Evolutionary conservation across 2,329 filamentous ascomycete species (phyloP), one percentile per base, ranked within the genome.

Genomic region (Myrmaecium sp.): DNA sequence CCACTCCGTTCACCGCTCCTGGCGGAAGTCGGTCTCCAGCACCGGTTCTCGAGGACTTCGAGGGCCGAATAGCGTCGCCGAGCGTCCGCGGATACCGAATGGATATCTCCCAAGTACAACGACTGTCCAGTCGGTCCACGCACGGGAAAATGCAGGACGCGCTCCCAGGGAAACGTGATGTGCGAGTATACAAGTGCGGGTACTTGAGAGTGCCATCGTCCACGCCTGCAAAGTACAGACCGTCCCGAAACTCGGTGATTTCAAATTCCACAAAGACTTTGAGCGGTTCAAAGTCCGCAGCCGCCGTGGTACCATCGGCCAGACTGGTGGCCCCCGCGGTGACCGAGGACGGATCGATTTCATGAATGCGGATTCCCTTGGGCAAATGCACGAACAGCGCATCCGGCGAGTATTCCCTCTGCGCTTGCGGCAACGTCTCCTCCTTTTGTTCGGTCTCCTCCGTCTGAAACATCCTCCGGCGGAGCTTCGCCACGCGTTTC

Each of bases 131-230:
- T 44, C 92, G 79, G 46, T 98, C 89, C 27, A 95, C 65, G 47
- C 89, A 95, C 1, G 89, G 89, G 42, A 98, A 98, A 14, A 95
- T 70, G 39, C 76, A 84, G 24, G 74, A 86, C 1, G 82, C 74
- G 11, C 72, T 74, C 16, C 84, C 83, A 0, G 82, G 71, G 33
- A 79, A 74, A 21, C 76, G 59, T 2, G 75, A 78, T 43, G 86
- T 83, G 21, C 74, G 75, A 1, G 86, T 92, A 49, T 92, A 98
- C 25, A 80, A 74, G 55, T 98, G 86, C 0, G 89, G 83, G 48
- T 84, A 98, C 33, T 84, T 69, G 30, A 63, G 62, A 46, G 94
- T 86, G 26, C 74, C 69, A 30, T 74, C 72, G 23, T 82, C 73
- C 19, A 89, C 67, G 4, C 89, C 84, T 10, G 91, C 80, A 52